Base-by-base conservation (phyloP, 2,329 filamentous ascomycete genomes). In the Cadophora malorum region DNA sequence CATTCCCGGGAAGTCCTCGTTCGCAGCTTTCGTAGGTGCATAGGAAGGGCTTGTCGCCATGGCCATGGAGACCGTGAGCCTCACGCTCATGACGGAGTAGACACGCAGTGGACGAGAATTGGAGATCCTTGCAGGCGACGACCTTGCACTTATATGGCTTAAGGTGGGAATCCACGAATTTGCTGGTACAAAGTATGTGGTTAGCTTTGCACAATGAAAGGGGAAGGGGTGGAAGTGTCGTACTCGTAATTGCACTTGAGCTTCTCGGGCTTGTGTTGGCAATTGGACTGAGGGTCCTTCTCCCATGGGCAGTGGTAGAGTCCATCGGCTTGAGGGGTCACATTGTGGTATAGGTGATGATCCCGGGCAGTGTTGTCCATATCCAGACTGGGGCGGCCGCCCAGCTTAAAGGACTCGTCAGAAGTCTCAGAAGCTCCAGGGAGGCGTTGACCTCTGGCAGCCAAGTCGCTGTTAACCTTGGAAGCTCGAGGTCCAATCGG, bases 181-280 rank as follows among this genome's bases (percentile, higher is more conserved):
- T 98, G 86, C 94, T 97, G 78, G 60, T 23, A 59, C 63, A 50
- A 52, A 35, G 58, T 61, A 68, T 59, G 49, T 70, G 55, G 66
- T 77, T 74, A 78, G 75, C 71, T 66, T 69, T 70, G 63, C 58
- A 53, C 28, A 52, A 47, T 28, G 28, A 64, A 47, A 25, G 33
- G 31, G 47, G 64, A 53, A 23, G 28, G 16, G 16, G 8, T 49
- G 41, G 21, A 69, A 59, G 56, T n/a, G 28, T 55, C 93, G 87
- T 90, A 97, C 94, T 97, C 94, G 79, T 97, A 98, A 82, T 97
- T 97, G 89, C 95, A 97, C 88, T 97, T 97, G 75, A 98, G 91
- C 83, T 96, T 96, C 78, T 96, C 96, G 50, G 94, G 89, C 82
- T 92, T 92, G 88, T 97, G 95, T 80, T 88, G 91, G 87, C 95